Evolutionary conservation across 352 stramenopile genomes (phyloP).

Genomic region (Aphanomyces cochlioides): DNA sequence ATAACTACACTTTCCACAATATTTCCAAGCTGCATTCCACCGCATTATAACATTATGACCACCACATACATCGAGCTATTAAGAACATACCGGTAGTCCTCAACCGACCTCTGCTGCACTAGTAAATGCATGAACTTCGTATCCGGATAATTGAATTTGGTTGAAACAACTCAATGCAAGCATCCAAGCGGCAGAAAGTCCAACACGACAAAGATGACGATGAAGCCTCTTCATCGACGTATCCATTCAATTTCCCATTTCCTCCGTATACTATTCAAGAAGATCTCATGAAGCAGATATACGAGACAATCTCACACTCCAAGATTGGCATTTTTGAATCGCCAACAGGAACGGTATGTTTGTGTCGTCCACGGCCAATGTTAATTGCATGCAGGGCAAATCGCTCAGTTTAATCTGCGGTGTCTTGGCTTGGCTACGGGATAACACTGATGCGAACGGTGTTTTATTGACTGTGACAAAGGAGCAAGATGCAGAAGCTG

Average conservation of each 20-base stretch:
- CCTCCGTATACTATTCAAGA: conserved; percentile 88
- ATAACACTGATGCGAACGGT: conserved; percentile 72
- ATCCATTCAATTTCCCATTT: conserved; percentile 68
- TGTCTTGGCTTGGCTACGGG: conserved; percentile 74
- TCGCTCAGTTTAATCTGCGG: conserved; percentile 90
- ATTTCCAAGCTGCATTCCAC: no score
- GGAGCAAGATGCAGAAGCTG: conserved; percentile 7
- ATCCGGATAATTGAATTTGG: no score
- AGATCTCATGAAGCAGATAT: conserved; percentile 85
- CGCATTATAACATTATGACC: no score
- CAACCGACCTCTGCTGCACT: no score
- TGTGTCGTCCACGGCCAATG: not conserved
- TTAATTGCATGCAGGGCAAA: conserved; percentile 58
- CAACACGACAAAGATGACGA: not conserved
- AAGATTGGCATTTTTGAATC: conserved; percentile 91
- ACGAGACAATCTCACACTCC: conserved; percentile 63
- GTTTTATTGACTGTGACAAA: conserved; percentile 34
- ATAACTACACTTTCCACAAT: no score
- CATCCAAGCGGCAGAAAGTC: conserved; percentile 23
- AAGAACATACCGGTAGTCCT: no score
- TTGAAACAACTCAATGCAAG: not conserved
- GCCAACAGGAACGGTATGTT: conserved; percentile 79
- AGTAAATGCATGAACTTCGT: no score
- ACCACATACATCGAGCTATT: no score
- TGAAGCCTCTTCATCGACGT: not conserved